Evolutionary conservation across 805 yeast species (phyloP).

Genomic region (Cyberlindnera mycetangii): DNA sequence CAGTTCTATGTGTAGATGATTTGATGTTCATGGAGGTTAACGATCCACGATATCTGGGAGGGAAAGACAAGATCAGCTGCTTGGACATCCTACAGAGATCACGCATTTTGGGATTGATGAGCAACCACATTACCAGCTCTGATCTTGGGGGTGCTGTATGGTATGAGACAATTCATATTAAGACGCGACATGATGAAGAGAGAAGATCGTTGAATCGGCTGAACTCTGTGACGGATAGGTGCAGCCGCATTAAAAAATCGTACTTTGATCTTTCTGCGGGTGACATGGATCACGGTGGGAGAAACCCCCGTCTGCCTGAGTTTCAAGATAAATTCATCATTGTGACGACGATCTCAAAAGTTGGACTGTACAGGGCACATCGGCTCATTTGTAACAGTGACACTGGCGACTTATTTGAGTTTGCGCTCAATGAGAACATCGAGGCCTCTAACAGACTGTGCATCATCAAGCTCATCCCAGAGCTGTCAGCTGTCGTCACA

Average conservation of each 20-base stretch:
- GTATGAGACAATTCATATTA: constrained; percentile 29
- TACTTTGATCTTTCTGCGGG: constrained; percentile 4
- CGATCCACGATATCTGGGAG: constrained; percentile 44
- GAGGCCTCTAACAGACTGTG: constrained; percentile 27
- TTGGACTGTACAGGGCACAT: constrained; percentile 45
- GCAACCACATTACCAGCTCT: constrained; percentile 40
- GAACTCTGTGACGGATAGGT: constrained; percentile 28
- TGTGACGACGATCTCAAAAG: constrained; percentile 41
- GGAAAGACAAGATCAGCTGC: constrained; percentile 32
- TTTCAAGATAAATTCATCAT: constrained; percentile 34
- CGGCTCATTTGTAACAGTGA: constrained; percentile 47
- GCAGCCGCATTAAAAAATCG: constrained; percentile 17
- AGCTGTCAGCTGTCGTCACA: constrained; percentile 37
- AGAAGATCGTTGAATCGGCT: constrained; percentile 3
- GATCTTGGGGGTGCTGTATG: constrained; percentile 38
- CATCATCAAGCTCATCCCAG: constrained; percentile 35
- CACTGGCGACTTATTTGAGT: constrained; percentile 40
- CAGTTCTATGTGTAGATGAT: constrained; percentile 39
- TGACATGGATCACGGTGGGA: constrained; percentile 1
- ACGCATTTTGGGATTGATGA: constrained; percentile 34
- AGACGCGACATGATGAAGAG: constrained; percentile 18
- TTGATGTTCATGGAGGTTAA: constrained; percentile 47
- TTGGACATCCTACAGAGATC: constrained; percentile 40
- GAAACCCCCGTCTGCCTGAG: constrained; percentile 18
- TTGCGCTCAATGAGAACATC: constrained; percentile 21